These are phyloP conservation scores for Thalassiosira ordinaria DNA, from an alignment of 352 stramenopile species.

Conservation along the genomic window DNA sequence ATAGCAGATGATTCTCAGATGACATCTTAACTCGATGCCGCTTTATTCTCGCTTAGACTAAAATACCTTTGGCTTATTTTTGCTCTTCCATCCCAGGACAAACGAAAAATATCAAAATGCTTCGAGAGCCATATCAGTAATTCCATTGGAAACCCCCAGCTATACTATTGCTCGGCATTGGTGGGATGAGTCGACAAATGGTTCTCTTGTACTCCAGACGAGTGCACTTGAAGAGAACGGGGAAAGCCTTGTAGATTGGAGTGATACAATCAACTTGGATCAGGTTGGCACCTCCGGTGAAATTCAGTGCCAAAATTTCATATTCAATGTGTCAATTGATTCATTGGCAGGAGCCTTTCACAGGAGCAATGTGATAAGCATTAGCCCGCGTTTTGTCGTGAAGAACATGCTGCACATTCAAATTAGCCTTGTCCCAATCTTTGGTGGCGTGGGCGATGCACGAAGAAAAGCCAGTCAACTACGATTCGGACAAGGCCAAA, in stretches of 20 bases:
- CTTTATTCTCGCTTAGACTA: too few species aligned
- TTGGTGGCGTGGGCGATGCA: constrained; percentile 30
- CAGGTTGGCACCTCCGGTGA: constrained; percentile 39
- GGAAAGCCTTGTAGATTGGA: constrained; percentile 46
- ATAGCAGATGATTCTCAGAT: too few species aligned
- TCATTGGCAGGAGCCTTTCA: constrained; percentile 60
- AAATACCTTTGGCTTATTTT: too few species aligned
- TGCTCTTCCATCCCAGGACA: neutral
- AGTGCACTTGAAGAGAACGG: constrained; percentile 20
- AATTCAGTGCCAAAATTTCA: constrained; percentile 49
- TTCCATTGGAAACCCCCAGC: constrained; percentile 49
- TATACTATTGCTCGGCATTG: constrained; percentile 15
- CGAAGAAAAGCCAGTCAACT: constrained; percentile 28
- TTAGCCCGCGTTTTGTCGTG: constrained; percentile 63
- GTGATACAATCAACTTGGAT: constrained; percentile 53
- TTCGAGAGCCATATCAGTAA: constrained; percentile 32
- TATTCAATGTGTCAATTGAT: constrained; percentile 54
- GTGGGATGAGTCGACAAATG: constrained; percentile 54
- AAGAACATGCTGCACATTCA: constrained; percentile 63
- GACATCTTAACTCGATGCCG: too few species aligned
- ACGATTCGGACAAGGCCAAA: constrained; percentile 18
- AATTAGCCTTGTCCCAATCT: constrained; percentile 50
- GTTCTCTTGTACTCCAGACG: constrained; percentile 48
- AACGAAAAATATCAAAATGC: constrained; percentile 47
- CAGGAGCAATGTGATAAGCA: constrained; percentile 42